Percentiles rank a stretch among this genome's conserved stretches.
Evolutionary conservation across 108 stramenopile species (phyloP).

Genomic region (Fragilariopsis cylindrus): DNA sequence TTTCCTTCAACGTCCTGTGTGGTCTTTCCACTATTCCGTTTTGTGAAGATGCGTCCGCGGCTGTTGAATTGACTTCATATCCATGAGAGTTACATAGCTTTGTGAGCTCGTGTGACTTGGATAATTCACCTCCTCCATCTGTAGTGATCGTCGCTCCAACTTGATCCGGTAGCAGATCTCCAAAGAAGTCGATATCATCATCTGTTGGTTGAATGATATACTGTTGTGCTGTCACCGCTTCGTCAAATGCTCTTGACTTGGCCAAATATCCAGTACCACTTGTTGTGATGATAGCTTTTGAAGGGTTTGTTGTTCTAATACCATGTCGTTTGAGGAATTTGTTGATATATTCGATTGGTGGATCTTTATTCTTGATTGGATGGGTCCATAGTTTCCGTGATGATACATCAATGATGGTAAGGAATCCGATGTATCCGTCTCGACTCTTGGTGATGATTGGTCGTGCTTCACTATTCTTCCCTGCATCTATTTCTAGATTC

Average conservation of each 20-base stretch:
- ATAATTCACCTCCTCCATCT: conserved; percentile 19
- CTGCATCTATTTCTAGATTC: too few relatives aligned
- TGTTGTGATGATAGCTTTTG: too few relatives aligned
- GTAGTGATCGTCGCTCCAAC: neutral
- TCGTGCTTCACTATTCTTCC: too few relatives aligned
- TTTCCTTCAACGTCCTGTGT: conserved; percentile 2
- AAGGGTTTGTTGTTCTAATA: too few relatives aligned
- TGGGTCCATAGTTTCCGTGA: too few relatives aligned
- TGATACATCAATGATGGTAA: too few relatives aligned
- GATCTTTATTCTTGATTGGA: too few relatives aligned
- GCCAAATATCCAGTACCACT: neutral
- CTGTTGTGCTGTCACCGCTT: neutral
- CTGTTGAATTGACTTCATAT: conserved; percentile 3
- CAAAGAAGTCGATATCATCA: neutral
- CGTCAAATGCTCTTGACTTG: neutral
- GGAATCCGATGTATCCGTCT: too few relatives aligned
- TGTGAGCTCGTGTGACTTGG: neutral
- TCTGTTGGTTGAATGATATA: neutral
- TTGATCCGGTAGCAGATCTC: neutral
- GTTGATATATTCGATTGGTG: too few relatives aligned
- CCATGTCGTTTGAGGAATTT: too few relatives aligned
- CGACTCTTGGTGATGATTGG: too few relatives aligned
- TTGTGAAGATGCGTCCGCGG: conserved; percentile 8
- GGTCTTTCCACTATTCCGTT: conserved; percentile 23
- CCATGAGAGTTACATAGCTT: neutral